These are phyloP conservation scores for Diddensiella santjacobensis DNA, from an alignment of 805 yeast species.

Conservation along the genomic window DNA sequence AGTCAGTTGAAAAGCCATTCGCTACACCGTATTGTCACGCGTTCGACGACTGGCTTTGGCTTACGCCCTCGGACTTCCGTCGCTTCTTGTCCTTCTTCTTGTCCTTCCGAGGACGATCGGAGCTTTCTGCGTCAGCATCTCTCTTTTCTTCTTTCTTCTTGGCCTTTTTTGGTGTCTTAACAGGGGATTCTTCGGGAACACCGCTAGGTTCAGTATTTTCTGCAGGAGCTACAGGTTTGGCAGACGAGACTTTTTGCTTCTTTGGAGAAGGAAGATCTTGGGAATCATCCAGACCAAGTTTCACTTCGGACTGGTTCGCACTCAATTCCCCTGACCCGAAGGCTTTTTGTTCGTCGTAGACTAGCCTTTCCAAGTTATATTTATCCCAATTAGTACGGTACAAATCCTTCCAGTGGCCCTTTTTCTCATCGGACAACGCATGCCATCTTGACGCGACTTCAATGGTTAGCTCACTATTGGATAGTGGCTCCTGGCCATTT, in stretches of 20 bases:
- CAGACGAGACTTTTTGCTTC: not conserved
- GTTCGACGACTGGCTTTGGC: not conserved
- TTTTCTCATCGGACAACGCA: slow-evolving; percentile 62
- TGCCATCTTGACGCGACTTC: slow-evolving; percentile 80
- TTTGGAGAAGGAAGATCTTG: not conserved
- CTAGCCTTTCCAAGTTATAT: slow-evolving; percentile 45
- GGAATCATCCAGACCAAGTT: not conserved
- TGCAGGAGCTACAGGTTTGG: not conserved
- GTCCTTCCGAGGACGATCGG: slow-evolving; percentile 24
- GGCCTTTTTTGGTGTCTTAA: slow-evolving; percentile 24
- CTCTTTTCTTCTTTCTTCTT: slow-evolving; percentile 28
- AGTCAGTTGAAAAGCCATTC: too few relatives aligned
- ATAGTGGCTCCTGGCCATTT: slow-evolving; percentile 56
- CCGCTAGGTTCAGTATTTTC: not conserved
- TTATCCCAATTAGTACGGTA: slow-evolving; percentile 42
- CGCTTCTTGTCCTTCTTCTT: slow-evolving; percentile 49
- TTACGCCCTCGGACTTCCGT: slow-evolving; percentile 34
- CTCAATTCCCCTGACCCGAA: too few relatives aligned
- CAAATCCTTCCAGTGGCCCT: slow-evolving; percentile 62
- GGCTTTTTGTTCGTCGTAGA: slow-evolving; percentile 45
- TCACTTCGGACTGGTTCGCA: not conserved
- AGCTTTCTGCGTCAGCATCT: slow-evolving; percentile 12
- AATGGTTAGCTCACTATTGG: slow-evolving; percentile 74
- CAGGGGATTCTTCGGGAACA: slow-evolving; percentile 3
- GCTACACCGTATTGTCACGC: not conserved